phyloP scores from a whole-genome alignment of 495 filamentous ascomycete species.

The Xylaria palmicola region DNA sequence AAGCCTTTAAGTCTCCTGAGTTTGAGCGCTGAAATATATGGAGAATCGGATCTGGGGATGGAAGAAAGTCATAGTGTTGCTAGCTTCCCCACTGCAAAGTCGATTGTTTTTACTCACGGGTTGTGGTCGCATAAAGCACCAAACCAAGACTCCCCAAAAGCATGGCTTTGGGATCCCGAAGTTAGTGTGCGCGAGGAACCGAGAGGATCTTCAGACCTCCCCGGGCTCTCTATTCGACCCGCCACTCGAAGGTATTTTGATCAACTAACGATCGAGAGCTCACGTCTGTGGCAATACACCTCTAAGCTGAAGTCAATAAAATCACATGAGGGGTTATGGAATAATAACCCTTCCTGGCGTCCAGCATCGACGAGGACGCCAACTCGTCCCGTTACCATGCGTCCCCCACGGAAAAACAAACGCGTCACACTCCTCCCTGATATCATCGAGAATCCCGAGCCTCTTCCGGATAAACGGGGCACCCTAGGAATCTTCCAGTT shows the following conservation, averaged over 20 bases:
- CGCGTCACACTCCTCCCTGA: conserved; percentile 54
- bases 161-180: conserved; percentile 23
- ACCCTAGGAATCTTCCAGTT: conserved; percentile 58
- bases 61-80: not conserved
- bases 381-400: conserved; percentile 40
- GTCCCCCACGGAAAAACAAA: conserved; percentile 50
- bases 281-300: conserved; percentile 42
- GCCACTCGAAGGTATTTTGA: conserved; percentile 29
- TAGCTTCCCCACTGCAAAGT: not conserved
- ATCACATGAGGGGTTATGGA: conserved; percentile 22
- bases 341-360: conserved; percentile 12
- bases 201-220: conserved; percentile 19
- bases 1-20: conserved; percentile 43
- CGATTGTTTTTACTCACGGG: not conserved
- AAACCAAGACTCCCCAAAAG: not conserved
- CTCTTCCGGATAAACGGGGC: conserved; percentile 50
- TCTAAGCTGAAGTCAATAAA: conserved; percentile 3
- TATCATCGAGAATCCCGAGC: conserved; percentile 55
- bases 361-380: not conserved
- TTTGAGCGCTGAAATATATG: conserved; percentile 41
- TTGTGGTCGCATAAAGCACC: conserved; percentile 22
- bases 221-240: conserved; percentile 31
- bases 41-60: no score
- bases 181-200: conserved; percentile 16
- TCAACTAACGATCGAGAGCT: conserved; percentile 37